These are phyloP conservation scores for Malassezia equina DNA, from an alignment of 1,284 basidiomycete genomes.

Conservation along the genomic window DNA sequence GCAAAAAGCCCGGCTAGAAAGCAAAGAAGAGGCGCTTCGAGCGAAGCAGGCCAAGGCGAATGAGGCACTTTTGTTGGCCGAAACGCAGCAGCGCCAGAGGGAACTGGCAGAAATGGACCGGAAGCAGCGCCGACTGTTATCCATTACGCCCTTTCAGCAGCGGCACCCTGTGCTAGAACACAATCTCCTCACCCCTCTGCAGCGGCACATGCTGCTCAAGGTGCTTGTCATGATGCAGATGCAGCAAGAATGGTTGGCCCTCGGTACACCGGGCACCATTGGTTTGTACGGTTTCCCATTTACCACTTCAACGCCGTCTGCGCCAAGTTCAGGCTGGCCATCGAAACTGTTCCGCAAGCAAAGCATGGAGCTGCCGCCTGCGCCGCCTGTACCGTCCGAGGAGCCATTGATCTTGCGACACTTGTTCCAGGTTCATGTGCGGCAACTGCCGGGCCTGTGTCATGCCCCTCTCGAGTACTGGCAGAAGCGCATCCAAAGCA, in stretches of 20 bases:
- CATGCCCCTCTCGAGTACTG: slow-evolving; percentile 38
- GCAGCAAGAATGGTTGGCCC: slow-evolving; percentile 34
- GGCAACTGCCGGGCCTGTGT: slow-evolving; percentile 35
- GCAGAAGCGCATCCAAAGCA: slow-evolving; percentile 41
- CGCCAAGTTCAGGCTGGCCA: background rate
- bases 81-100: slow-evolving; percentile 11
- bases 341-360: background rate
- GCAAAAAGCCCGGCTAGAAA: slow-evolving; percentile 1
- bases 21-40: background rate
- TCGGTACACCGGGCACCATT: slow-evolving; percentile 36
- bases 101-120: slow-evolving; percentile 16
- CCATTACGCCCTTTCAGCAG: slow-evolving; percentile 15
- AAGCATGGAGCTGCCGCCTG: slow-evolving; percentile 3
- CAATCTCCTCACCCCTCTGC: slow-evolving; percentile 26
- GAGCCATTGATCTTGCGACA: slow-evolving; percentile 43
- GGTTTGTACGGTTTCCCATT: slow-evolving; percentile 44
- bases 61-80: slow-evolving; percentile 4
- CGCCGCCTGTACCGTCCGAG: slow-evolving; percentile 27
- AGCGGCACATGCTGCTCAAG: slow-evolving; percentile 44
- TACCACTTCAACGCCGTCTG: background rate
- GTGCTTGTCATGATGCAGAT: slow-evolving; percentile 43
- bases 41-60: slow-evolving; percentile 3
- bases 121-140: slow-evolving; percentile 11
- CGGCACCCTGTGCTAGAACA: background rate
- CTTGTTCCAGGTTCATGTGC: slow-evolving; percentile 42